Evolutionary conservation across 2,329 filamentous ascomycete species (phyloP).

Genomic region (Leptodontidium sp.): DNA sequence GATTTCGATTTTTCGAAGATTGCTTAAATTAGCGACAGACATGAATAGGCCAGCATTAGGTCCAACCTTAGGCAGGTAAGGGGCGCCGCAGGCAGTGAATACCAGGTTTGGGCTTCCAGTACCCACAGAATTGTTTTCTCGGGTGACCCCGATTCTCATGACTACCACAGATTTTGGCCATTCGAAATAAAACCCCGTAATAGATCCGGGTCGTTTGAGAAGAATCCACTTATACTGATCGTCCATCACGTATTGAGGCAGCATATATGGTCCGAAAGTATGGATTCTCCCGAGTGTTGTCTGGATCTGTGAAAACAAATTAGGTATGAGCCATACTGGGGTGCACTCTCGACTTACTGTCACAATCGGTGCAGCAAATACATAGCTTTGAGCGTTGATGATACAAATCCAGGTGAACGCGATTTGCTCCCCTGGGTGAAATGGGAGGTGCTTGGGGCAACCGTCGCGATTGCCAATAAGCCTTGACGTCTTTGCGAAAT

Average conservation of each 20-base stretch:
- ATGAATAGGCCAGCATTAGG: constrained; percentile 26
- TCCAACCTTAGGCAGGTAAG: constrained; percentile 17
- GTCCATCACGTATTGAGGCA: constrained; percentile 14
- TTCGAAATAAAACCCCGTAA: constrained; percentile 31
- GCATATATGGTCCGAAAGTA: constrained; percentile 28
- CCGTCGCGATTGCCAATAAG: constrained; percentile 22
- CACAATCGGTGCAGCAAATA: constrained; percentile 22
- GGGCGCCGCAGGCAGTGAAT: constrained; percentile 19
- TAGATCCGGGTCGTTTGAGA: constrained; percentile 23
- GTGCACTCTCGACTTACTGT: constrained; percentile 17
- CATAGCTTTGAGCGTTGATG: constrained; percentile 20
- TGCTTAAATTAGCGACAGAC: constrained; percentile 29
- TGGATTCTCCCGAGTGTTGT: constrained; percentile 17
- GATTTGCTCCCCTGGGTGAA: constrained; percentile 27
- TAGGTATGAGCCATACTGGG: constrained; percentile 19
- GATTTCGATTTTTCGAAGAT: constrained; percentile 26
- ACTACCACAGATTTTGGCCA: constrained; percentile 19
- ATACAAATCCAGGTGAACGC: constrained; percentile 31
- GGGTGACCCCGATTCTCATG: constrained; percentile 24
- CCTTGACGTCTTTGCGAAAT: constrained; percentile 28
- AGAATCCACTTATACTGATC: constrained; percentile 30
- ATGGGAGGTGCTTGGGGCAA: constrained; percentile 27
- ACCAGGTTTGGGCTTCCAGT: constrained; percentile 9
- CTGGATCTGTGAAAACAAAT: constrained; percentile 29
- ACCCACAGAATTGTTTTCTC: constrained; percentile 17